Percentiles rank a stretch among this genome's conserved stretches.
Conservation (phyloP, 2,329 filamentous ascomycete species). For the Sarocladiaceae sp. region DNA sequence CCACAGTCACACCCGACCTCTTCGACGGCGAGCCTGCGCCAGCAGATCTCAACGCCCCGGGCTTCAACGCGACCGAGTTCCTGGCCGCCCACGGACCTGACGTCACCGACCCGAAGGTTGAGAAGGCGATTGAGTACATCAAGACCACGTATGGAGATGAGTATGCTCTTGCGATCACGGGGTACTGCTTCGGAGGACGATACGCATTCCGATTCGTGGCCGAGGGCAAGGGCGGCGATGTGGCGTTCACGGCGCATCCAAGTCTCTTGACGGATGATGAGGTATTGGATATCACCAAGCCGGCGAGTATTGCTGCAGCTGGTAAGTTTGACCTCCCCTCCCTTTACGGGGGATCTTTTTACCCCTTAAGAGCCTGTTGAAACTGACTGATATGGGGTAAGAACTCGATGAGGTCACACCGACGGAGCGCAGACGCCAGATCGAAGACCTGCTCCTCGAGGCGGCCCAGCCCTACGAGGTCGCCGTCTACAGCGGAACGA, state of each 20-base stretch:
- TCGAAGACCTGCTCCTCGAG: conserved; percentile 47
- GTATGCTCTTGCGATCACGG: conserved; percentile 40
- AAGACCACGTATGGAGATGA: conserved; percentile 35
- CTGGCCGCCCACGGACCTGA: conserved; percentile 30
- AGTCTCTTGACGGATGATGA: conserved; percentile 49
- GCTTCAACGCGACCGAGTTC: conserved; percentile 17
- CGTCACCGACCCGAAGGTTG: conserved; percentile 21
- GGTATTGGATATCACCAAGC: conserved; percentile 42
- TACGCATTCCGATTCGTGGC: conserved; percentile 47
- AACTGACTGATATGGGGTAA: conserved; percentile 8
- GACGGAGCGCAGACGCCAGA: conserved; percentile 39
- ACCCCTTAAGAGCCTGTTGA: background rate
- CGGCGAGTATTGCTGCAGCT: conserved; percentile 51
- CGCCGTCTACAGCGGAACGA: conserved; percentile 57
- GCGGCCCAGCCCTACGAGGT: conserved; percentile 53
- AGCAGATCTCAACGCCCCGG: conserved; percentile 14
- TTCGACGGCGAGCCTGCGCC: conserved; percentile 19
- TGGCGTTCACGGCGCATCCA: conserved; percentile 56
- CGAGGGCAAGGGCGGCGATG: conserved; percentile 43
- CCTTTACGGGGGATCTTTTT: background rate
- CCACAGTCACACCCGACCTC: conserved; percentile 20
- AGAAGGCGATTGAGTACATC: conserved; percentile 21
- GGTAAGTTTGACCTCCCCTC: conserved; percentile 26
- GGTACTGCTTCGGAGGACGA: conserved; percentile 57
- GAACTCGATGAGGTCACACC: conserved; percentile 51